Evolutionary conservation across 768 basidiomycete species (phyloP).

Genomic region (Calocybe gangraenosa): DNA sequence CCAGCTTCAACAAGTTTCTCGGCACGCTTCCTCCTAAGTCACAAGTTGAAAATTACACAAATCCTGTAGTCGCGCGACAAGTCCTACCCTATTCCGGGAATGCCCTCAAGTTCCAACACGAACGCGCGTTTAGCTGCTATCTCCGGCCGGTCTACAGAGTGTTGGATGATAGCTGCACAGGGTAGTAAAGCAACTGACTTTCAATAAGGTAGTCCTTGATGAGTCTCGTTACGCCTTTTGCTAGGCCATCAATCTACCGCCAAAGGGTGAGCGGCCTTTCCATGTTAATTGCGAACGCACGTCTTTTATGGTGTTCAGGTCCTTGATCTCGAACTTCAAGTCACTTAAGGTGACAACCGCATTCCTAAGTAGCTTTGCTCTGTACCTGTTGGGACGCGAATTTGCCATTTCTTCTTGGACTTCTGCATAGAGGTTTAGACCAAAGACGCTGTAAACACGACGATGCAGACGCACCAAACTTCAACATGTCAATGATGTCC

Average conservation of each 20-base stretch:
- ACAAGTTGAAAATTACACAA: neutral
- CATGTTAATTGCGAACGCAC: neutral
- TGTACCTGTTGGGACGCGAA: neutral
- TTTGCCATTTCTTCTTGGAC: neutral
- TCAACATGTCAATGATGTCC: conserved; percentile 31
- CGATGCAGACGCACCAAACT: conserved; percentile 30
- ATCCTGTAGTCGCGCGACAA: neutral
- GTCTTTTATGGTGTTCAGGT: neutral
- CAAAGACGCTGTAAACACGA: neutral
- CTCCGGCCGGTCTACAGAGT: too few species aligned
- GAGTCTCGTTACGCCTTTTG: conserved; percentile 32
- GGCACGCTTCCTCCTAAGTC: conserved; percentile 30
- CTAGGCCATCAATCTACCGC: conserved; percentile 24
- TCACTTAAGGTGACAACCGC: conserved; percentile 3
- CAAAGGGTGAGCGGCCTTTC: neutral
- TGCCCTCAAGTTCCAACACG: conserved; percentile 5
- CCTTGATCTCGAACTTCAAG: conserved; percentile 7
- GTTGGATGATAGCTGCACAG: too few species aligned
- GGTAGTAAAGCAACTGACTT: conserved; percentile 9
- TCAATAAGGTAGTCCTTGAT: conserved; percentile 31
- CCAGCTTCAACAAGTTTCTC: conserved; percentile 47
- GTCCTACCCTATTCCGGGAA: conserved; percentile 5
- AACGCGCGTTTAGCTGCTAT: neutral
- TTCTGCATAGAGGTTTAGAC: neutral
- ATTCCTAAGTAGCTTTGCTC: neutral